Base-by-base conservation (phyloP, 176 grass and related monocot genomes). In the Musa troglodytarum region DNA sequence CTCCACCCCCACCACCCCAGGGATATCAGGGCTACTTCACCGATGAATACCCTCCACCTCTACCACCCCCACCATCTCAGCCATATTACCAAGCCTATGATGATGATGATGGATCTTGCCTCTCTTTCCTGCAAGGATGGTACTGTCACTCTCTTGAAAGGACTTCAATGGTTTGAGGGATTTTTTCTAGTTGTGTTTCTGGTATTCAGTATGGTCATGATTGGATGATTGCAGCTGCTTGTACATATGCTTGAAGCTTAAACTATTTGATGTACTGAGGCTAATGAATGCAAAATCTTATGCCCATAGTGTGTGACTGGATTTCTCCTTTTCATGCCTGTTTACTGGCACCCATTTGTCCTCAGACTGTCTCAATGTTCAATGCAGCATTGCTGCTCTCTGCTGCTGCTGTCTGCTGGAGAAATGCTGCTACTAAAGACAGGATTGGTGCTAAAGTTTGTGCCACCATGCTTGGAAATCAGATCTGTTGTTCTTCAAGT, bases 371-470 rank as follows among this genome's bases (percentile, higher is more conserved):
- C 61, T 63, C 61, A 23, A 10, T 63, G 20, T 10, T 24, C 61
- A 63, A 63, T 22, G 61, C 61, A 63, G 61, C 61, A 63, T 63
- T 7, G 61, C 61, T 63, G 61, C 61, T 63, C 21, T 63, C 22
- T 63, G 61, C 61, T 63, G 61, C 61, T 63, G 61, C 61, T 63
- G 61, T 9, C 61, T 63, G n/a, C n/a, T 63, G 19, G 61, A 63
- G 19, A 63, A 21, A 63, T 63, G 61, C 61, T 63, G 61, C 61
- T 23, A 63, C 61, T 63, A 24, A 63, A 63, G 19, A 63, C 61
- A 63, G 61, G 8, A 3, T 63, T 23, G 61, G 1, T 63, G 61
- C 61, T 1, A 22, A 34, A 34, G 34, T 34, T 34, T 34, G 3
- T 34, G 34, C 34, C 34, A 43, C 3, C 34, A 43, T 4, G 34